Base-by-base conservation (phyloP, 225 moss, liverwort and hornwort genomes). In the Climacium dendroides region DNA sequence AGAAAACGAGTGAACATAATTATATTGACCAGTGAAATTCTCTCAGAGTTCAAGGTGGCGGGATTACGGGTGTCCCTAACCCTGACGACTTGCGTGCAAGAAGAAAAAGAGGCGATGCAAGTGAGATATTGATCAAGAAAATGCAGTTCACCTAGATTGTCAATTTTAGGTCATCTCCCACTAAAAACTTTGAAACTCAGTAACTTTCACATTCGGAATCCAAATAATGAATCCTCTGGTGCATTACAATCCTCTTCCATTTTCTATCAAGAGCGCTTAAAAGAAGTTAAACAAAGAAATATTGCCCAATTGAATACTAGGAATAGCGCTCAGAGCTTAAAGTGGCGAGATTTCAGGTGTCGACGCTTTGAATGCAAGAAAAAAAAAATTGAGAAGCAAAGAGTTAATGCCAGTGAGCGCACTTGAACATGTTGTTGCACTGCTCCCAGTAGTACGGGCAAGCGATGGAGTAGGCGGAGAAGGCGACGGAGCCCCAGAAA, bases 391-490 rank as follows among this genome's bases (percentile, higher is more conserved):
- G 18, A 30, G 28, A 50, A 59, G 6, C 25, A 41, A 64, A n/a
- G 32, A 78, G 57, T 24, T 2, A 48, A 47, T 8, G 62, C 2
- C 22, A 53, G 78, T 10, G 19, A 47, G 34, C 90, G 75, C 64
- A 97, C 97, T 98, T 98, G 93, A 93, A 93, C 87, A 86, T 92
- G 88, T 95, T 95, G 91, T 86, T 89, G 81, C 88, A 89, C 88
- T 95, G 95, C 90, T 98, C 98, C 98, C 98, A 98, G 92, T 97
- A 98, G 93, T 98, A 98, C 69, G 98, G 98, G 89, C 94, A 96
- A 30, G 86, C 91, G 80, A 91, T 48, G 83, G 98, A 96, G 94
- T 98, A 97, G 78, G 90, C 97, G 62, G 98, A 98, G 94, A 98
- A 98, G 69, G 83, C 89, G n/a, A 95, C 95, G 34, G 95, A 94